A percentile compares a stretch with the other conserved stretches of the same genome.
Conservation (phyloP, 1,284 basidiomycete species). For the Cutaneotrichosporon sp. region DNA sequence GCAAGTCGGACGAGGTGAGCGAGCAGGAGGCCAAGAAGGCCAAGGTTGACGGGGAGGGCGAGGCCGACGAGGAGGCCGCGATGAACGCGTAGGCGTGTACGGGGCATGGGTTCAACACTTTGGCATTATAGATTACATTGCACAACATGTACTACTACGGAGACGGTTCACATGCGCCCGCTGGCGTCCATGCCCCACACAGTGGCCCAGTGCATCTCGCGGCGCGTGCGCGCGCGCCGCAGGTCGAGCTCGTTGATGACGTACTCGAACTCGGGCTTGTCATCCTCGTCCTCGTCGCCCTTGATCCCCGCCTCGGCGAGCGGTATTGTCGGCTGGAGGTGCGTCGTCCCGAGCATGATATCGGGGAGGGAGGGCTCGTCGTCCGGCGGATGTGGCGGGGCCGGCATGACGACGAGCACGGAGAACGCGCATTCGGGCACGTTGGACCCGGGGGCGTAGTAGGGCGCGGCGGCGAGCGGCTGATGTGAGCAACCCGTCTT, state of each 20-base stretch:
- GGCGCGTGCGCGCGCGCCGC: neutral
- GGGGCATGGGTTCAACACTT: neutral
- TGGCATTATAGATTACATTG: conserved; percentile 7
- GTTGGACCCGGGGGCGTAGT: neutral
- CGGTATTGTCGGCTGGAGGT: neutral
- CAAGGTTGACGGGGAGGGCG: conserved; percentile 15
- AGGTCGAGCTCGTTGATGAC: conserved; percentile 8
- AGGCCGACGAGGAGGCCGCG: conserved; percentile 22
- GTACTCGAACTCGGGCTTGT: conserved; percentile 4
- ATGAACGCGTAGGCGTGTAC: conserved; percentile 21
- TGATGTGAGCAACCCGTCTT: neutral
- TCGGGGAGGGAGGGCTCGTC: conserved; percentile 14
- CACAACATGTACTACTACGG: conserved; percentile 11
- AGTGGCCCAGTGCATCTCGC: neutral
- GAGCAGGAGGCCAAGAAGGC: conserved; percentile 16
- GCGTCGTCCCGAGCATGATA: conserved; percentile 21
- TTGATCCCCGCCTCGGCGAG: neutral
- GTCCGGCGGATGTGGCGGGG: neutral
- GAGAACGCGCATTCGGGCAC: conserved; percentile 13
- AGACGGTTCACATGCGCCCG: neutral
- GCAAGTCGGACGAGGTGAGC: conserved; percentile 15
- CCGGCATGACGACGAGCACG: conserved; percentile 20
- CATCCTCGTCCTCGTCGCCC: conserved; percentile 2
- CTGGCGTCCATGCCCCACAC: conserved; percentile 11
- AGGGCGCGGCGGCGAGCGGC: conserved; percentile 13